Conservation (phyloP, 345 rosid genomes). For the Raphanus raphanistrum region DNA sequence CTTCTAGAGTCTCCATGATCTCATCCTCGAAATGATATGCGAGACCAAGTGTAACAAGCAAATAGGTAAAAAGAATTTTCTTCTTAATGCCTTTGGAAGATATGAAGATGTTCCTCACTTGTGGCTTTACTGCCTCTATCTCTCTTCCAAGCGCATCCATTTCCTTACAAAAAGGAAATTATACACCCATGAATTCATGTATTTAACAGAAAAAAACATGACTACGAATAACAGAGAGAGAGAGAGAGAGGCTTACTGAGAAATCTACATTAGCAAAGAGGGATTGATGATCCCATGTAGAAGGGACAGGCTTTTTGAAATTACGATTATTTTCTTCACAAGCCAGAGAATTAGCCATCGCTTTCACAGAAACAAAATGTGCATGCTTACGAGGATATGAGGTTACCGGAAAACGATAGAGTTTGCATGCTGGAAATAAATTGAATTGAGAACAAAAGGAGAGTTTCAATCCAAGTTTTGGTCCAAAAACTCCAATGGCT, state of each 20-base stretch:
- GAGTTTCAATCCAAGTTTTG: background rate
- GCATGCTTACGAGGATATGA: background rate
- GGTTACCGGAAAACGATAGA: background rate
- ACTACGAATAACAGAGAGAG: background rate
- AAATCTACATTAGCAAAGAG: background rate
- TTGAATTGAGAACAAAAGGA: background rate
- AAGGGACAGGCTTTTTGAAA: background rate
- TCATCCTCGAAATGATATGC: conserved; percentile 25
- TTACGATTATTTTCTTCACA: background rate
- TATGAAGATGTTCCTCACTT: background rate
- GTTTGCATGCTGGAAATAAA: background rate
- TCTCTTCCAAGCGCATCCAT: background rate
- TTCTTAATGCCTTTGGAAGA: background rate
- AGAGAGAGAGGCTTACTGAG: background rate
- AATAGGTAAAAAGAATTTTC: background rate
- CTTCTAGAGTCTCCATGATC: background rate
- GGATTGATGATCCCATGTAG: conserved; percentile 16
- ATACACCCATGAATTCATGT: background rate
- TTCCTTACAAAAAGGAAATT: background rate
- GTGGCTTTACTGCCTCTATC: background rate
- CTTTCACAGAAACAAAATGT: background rate
- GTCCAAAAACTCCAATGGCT: background rate
- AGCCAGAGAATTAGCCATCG: background rate
- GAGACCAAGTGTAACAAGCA: conserved; percentile 18
- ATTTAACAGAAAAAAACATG: background rate